Evolutionary conservation across 2,329 filamentous ascomycete genomes (phyloP).

Genomic region (Endothia cerciana): DNA sequence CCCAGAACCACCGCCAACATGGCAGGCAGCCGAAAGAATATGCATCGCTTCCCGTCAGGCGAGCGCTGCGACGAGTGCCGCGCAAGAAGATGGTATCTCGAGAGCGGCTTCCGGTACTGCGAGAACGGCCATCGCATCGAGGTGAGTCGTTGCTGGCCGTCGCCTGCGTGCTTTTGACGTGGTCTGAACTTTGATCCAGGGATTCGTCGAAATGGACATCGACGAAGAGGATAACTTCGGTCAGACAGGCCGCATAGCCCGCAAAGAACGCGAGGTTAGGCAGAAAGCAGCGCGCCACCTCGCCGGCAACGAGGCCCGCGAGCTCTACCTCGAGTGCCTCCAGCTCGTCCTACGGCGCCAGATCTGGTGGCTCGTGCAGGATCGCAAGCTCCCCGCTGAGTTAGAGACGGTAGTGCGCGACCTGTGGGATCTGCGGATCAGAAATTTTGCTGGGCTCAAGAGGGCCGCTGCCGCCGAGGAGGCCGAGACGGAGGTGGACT

Average conservation of each 20-base stretch:
- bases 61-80: slow-evolving; percentile 69
- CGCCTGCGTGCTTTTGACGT: neutral
- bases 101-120: slow-evolving; percentile 80
- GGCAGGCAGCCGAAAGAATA: slow-evolving; percentile 41
- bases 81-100: slow-evolving; percentile 70
- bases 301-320: slow-evolving; percentile 68
- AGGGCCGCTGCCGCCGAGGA: slow-evolving; percentile 39
- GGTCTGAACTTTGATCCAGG: slow-evolving; percentile 39
- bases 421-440: slow-evolving; percentile 77
- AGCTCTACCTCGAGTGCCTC: slow-evolving; percentile 81
- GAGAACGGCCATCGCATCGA: slow-evolving; percentile 79
- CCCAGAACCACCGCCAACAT: slow-evolving; percentile 41
- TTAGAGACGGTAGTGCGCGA: slow-evolving; percentile 81
- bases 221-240: slow-evolving; percentile 73
- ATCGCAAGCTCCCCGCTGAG: slow-evolving; percentile 69
- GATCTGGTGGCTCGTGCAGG: slow-evolving; percentile 70
- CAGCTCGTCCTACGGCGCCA: slow-evolving; percentile 87
- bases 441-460: slow-evolving; percentile 59
- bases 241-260: slow-evolving; percentile 56
- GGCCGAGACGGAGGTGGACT: slow-evolving; percentile 37
- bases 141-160: slow-evolving; percentile 47
- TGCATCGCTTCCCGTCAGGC: slow-evolving; percentile 55
- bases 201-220: slow-evolving; percentile 58
- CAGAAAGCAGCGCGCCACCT: slow-evolving; percentile 61
- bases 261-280: slow-evolving; percentile 61